Evolutionary conservation across 257 asterid genomes (phyloP).

Genomic region (Primulina tabacum): DNA sequence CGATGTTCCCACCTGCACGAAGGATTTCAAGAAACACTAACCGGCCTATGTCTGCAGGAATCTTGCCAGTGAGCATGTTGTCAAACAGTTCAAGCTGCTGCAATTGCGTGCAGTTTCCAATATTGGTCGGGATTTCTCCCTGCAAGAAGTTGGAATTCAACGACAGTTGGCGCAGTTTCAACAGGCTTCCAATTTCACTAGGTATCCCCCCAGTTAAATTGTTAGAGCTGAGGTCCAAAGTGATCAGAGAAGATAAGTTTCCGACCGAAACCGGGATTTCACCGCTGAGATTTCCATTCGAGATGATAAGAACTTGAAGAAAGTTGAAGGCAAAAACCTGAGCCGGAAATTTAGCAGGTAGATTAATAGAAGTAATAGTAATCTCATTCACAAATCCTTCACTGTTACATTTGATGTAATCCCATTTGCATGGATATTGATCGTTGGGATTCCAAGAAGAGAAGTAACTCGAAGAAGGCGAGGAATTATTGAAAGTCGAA

Average conservation of each 20-base stretch:
- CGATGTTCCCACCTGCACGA: constrained; percentile 59
- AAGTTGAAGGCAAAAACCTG: constrained; percentile 45
- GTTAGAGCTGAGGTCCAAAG: constrained; percentile 64
- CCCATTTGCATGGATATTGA: constrained; percentile 63
- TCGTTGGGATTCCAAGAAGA: constrained; percentile 54
- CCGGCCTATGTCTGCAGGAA: constrained; percentile 47
- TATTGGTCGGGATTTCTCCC: constrained; percentile 52
- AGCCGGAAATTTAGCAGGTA: constrained; percentile 51
- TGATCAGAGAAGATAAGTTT: constrained; percentile 44
- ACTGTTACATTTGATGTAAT: constrained; percentile 50
- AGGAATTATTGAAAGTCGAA: constrained; percentile 47
- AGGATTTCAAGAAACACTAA: constrained; percentile 45
- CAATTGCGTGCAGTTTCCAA: constrained; percentile 51
- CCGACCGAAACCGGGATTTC: constrained; percentile 48
- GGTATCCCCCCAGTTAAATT: constrained; percentile 55
- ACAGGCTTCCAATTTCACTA: constrained; percentile 45
- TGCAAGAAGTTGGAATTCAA: constrained; percentile 47
- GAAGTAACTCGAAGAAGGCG: constrained; percentile 42
- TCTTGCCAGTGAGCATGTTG: constrained; percentile 46
- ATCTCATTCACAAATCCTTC: constrained; percentile 47
- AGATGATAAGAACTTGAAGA: constrained; percentile 43
- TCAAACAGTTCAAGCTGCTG: constrained; percentile 57
- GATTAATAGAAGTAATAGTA: constrained; percentile 43
- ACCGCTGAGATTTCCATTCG: constrained; percentile 54
- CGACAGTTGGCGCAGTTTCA: constrained; percentile 40